Evolutionary conservation across 345 rosid species (phyloP).

Genomic region (Dimocarpus longan): DNA sequence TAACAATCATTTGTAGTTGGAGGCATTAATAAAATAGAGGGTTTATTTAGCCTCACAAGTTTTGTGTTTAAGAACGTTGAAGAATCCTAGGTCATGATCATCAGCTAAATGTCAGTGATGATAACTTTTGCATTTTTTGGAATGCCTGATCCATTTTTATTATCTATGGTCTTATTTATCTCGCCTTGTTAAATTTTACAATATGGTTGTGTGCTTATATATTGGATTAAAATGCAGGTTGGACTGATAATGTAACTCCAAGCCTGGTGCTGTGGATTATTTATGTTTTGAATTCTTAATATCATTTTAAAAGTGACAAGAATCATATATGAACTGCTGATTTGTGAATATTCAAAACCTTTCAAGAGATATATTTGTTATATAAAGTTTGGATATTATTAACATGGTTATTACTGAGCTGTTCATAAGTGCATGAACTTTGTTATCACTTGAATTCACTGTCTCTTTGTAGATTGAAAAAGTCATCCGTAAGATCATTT

Average conservation of each 20-base stretch:
- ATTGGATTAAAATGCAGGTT: neutral
- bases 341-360: conserved; percentile 11
- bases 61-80: neutral
- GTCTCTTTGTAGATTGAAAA: conserved; percentile 67
- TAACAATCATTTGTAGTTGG: too few species aligned
- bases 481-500: conserved; percentile 65
- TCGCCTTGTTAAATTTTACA: neutral
- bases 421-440: conserved; percentile 3
- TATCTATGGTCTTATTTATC: neutral
- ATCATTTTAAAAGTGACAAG: neutral
- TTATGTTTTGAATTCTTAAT: neutral
- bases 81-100: neutral
- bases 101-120: neutral
- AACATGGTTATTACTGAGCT: neutral
- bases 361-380: conserved; percentile 1
- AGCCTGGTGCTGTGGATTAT: neutral
- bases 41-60: conserved; percentile 1
- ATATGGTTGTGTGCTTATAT: neutral
- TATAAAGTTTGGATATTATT: neutral
- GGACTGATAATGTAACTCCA: neutral
- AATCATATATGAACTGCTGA: neutral
- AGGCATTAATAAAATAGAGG: neutral
- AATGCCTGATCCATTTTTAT: neutral
- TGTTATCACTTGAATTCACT: conserved; percentile 25
- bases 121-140: neutral